Conservation (phyloP, 2,329 filamentous ascomycete genomes). For the Incumbomyces delicatus region DNA sequence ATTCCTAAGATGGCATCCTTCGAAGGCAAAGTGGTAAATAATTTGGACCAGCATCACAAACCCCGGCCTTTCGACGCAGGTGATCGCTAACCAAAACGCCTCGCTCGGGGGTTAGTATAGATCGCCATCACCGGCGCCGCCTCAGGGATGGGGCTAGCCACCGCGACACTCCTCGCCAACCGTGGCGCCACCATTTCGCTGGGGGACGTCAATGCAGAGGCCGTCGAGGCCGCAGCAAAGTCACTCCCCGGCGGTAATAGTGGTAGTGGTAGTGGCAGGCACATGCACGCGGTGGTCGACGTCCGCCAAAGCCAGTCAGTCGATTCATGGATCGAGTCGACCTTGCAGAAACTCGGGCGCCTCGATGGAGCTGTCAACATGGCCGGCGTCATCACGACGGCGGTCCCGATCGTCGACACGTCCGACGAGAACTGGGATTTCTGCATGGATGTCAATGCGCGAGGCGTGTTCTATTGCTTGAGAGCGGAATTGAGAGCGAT, state of each 20-base stretch:
- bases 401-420: constrained; percentile 25
- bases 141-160: constrained; percentile 41
- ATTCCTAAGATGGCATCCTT: not conserved
- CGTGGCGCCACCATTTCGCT: constrained; percentile 40
- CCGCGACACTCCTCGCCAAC: constrained; percentile 35
- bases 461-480: constrained; percentile 43
- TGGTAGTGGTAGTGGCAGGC: not conserved
- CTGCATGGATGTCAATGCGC: constrained; percentile 36
- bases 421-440: constrained; percentile 35
- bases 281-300: constrained; percentile 11
- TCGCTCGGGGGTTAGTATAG: too few relatives aligned
- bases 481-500: constrained; percentile 40
- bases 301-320: constrained; percentile 9
- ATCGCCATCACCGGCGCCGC: constrained; percentile 21
- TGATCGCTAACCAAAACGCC: too few relatives aligned
- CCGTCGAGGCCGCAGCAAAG: constrained; percentile 26
- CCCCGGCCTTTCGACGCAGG: too few relatives aligned
- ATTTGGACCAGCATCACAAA: not conserved
- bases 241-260: not conserved
- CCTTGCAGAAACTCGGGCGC: constrained; percentile 14
- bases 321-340: constrained; percentile 13
- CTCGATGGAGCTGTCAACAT: constrained; percentile 19
- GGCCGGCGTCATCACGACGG: constrained; percentile 21
- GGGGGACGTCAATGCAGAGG: constrained; percentile 35
- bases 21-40: constrained; percentile 4